Evolutionary conservation across 202 grass and related monocot species (phyloP).

Genomic region (Musa balbisiana): DNA sequence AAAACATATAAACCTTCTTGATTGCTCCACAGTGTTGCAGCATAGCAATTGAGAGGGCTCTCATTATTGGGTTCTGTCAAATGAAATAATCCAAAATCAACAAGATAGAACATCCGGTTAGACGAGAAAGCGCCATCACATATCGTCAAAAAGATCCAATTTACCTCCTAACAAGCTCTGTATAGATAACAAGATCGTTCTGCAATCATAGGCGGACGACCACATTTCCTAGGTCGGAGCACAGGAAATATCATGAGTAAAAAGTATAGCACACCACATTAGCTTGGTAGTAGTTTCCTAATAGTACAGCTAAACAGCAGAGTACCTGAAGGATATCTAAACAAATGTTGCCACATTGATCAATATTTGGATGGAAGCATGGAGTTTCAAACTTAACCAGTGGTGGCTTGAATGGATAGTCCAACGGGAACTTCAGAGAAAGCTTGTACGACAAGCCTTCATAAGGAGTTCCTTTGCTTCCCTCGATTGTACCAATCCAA

Average conservation of each 20-base stretch:
- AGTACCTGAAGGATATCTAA: conserved; percentile 29
- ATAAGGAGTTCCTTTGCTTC: conserved; percentile 30
- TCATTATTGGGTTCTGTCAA: conserved; percentile 31
- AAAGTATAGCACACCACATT: background rate
- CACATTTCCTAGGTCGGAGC: conserved; percentile 22
- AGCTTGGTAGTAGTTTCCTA: background rate
- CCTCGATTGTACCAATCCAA: conserved; percentile 33
- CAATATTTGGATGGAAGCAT: conserved; percentile 35
- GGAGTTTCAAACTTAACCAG: conserved; percentile 30
- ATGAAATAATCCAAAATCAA: background rate
- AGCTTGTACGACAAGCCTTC: conserved; percentile 31
- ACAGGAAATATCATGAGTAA: background rate
- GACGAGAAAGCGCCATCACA: background rate
- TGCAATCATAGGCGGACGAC: conserved; percentile 26
- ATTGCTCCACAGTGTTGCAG: conserved; percentile 29
- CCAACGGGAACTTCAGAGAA: conserved; percentile 21
- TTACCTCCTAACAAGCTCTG: conserved; percentile 33
- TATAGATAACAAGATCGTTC: conserved; percentile 27
- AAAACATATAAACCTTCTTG: conserved; percentile 21
- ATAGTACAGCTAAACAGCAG: background rate
- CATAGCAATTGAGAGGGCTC: conserved; percentile 29
- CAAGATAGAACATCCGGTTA: background rate
- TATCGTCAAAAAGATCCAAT: background rate
- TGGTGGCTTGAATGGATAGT: conserved; percentile 34
- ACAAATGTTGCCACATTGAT: conserved; percentile 33